Evolutionary conservation across 140 eudicot species (phyloP), one percentile per base, ranked within the genome.

Genomic region (Oenanthe javanica): DNA sequence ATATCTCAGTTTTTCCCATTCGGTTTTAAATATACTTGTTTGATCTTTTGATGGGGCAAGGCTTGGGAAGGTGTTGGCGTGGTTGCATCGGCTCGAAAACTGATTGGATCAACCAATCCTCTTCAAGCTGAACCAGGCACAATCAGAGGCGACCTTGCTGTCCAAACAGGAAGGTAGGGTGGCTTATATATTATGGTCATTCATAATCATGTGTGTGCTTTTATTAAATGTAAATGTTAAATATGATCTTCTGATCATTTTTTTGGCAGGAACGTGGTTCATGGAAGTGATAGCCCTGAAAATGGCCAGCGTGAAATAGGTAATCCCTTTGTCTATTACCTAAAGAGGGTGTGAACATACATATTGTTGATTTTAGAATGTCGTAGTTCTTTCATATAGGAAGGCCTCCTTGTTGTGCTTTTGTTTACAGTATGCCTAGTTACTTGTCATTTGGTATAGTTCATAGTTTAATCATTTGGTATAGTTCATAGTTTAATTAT

Each of bases 1-100:
- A 59, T 59, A 6, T 50, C 61, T 77, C 42, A 1, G 19, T 49
- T 23, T 63, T 51, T 31, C 51, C 6, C 16, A 27, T 31, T 12
- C 52, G 45, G 15, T 75, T 48, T 45, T 76, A 70, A 57, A 15
- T 46, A 57, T 36, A 76, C 52, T 1, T n/a, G 15, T 57, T 48
- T 59, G 27, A 80, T 27, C 2, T 46, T 79, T 42, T 84, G 72
- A 67, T 59, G 81, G 21, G 46, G 16, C 46, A 74, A 94, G 98
- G 97, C 97, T 48, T 94, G 98, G 98, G 98, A 94, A 86, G 98
- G 98, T 70, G 88, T 87, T 69, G 98, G 98, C 77, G 97, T 92
- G 57, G 97, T 94, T 81, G 96, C 96, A 48, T 94, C 98, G 4
- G 97, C 98, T 27, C 98, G 98, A 27, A 94, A 90, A 81, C 81